phyloP scores from a whole-genome alignment of 2,329 filamentous ascomycete genomes.

The Phoma herbarum region DNA sequence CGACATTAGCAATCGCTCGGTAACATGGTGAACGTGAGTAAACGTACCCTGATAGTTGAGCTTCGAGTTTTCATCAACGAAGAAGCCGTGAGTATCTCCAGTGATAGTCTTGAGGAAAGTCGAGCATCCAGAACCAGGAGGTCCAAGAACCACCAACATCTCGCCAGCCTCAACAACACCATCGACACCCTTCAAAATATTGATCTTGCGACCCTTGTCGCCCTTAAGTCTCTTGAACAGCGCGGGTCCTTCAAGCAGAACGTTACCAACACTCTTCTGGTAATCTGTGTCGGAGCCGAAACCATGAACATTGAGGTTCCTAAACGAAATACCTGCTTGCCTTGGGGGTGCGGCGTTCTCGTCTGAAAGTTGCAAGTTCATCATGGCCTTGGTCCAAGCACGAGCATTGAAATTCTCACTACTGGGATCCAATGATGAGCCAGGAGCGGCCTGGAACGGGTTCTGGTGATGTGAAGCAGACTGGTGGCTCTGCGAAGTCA shows the following conservation, averaged over 20 bases:
- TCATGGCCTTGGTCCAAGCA: slow-evolving; percentile 60
- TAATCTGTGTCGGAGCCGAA: slow-evolving; percentile 60
- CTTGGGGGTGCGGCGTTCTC: slow-evolving; percentile 52
- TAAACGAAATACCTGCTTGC: slow-evolving; percentile 59
- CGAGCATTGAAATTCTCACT: slow-evolving; percentile 58
- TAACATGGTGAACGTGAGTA: too few species aligned
- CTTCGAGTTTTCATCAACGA: slow-evolving; percentile 72
- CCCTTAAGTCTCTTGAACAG: slow-evolving; percentile 49
- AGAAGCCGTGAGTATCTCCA: slow-evolving; percentile 83
- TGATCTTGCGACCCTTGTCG: slow-evolving; percentile 56
- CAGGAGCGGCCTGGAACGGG: slow-evolving; percentile 51
- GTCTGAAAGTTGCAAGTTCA: slow-evolving; percentile 56
- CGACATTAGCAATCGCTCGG: slow-evolving; percentile 19
- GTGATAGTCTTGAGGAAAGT: slow-evolving; percentile 86
- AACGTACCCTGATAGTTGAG: slow-evolving; percentile 80
- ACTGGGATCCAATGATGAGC: slow-evolving; percentile 57
- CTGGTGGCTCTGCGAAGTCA: slow-evolving; percentile 52
- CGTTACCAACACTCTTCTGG: slow-evolving; percentile 60
- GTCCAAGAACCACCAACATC: slow-evolving; percentile 78
- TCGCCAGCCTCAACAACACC: slow-evolving; percentile 75
- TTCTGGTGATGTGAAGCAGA: slow-evolving; percentile 50
- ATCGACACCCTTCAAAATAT: slow-evolving; percentile 74
- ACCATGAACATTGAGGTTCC: slow-evolving; percentile 58
- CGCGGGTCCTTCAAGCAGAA: slow-evolving; percentile 54
- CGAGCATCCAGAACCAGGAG: slow-evolving; percentile 75